Conservation (phyloP, 2,329 filamentous ascomycete species). For the Pseudocercospora musae region DNA sequence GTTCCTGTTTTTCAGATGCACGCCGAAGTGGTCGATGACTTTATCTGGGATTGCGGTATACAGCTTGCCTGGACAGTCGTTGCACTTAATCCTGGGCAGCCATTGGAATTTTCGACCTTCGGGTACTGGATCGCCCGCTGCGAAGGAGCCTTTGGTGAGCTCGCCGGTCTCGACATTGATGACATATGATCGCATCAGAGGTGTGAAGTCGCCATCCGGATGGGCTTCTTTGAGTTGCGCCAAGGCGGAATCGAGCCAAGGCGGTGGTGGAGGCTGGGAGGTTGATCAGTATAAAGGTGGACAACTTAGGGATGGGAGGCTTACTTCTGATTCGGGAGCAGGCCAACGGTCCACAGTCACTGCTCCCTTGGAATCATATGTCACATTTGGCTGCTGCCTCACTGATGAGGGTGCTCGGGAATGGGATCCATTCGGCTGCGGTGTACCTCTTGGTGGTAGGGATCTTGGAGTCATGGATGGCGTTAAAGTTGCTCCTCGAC, state of each 20-base stretch:
- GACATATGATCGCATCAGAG: conserved; percentile 80
- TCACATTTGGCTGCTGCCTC: conserved; percentile 15
- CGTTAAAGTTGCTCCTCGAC: conserved; percentile 22
- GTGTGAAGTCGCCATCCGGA: conserved; percentile 80
- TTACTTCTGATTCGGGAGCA: conserved; percentile 60
- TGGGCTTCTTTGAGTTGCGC: conserved; percentile 66
- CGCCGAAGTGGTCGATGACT: conserved; percentile 86
- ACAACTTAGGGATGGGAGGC: conserved; percentile 30
- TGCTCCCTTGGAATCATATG: conserved; percentile 51
- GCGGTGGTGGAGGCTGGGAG: conserved; percentile 72
- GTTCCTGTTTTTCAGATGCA: conserved; percentile 80
- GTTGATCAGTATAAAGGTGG: conserved; percentile 6
- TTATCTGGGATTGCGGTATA: conserved; percentile 86
- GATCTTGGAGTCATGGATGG: conserved; percentile 29
- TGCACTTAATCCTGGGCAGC: conserved; percentile 83
- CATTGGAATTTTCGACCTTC: conserved; percentile 73
- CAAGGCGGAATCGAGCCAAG: conserved; percentile 78
- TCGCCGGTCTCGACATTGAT: conserved; percentile 69
- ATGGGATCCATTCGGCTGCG: conserved; percentile 31
- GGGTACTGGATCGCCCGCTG: conserved; percentile 50
- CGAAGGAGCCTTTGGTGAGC: conserved; percentile 50
- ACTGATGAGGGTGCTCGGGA: conserved; percentile 22
- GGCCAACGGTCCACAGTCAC: conserved; percentile 64
- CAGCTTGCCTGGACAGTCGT: conserved; percentile 88
- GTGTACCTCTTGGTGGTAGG: conserved; percentile 26